Evolutionary conservation across 352 stramenopile species (phyloP), one percentile per base, ranked within the genome.

Genomic region (Aphanomyces stellatus): DNA sequence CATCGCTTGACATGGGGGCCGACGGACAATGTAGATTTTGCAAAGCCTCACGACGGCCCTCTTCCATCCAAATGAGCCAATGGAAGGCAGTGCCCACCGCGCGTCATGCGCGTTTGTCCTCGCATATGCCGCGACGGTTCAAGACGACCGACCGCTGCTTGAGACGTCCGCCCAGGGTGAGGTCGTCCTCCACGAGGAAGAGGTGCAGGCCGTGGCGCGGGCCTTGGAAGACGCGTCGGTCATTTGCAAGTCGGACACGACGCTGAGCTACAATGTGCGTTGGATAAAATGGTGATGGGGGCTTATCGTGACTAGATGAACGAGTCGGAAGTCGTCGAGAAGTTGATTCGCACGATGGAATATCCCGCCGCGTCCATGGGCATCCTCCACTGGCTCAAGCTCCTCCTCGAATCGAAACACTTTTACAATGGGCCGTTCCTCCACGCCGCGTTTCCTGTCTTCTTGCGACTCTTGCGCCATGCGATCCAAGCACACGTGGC

Each of bases 361-460:
- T 75, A 87, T 1, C 84, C 86, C n/a, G 80, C 91, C 19, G 86
- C 88, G n/a, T 90, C 84, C 0, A 91, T 95, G 80, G 86, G 86
- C 25, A 83, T 91, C 3, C 70, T 95, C 15, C 85, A 93, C 65
- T 95, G 86, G 86, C 70, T 95, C 10, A 74, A 92, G 53, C 78
- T 88, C 28, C 88, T 87, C 15, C 75, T 93, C 28, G 87, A 74
- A 11, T 90, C 82, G 0, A 74, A 84, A 24, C 75, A 71, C 10
- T 93, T 91, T 60, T 85, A 90, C 70, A 90, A 88, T 73, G 91
- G 84, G 63, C 90, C 86, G 11, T 80, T 90, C 17, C 69, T 95
- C 35, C 80, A 95, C 62, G 88, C 92, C 65, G 92, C 84, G 66
- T 95, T 95, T 42, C 84, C 86, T 11, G 92, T 78, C 71, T 67